Conservation (phyloP, 2,329 filamentous ascomycete species). For the Metarhizium anisopliae region DNA sequence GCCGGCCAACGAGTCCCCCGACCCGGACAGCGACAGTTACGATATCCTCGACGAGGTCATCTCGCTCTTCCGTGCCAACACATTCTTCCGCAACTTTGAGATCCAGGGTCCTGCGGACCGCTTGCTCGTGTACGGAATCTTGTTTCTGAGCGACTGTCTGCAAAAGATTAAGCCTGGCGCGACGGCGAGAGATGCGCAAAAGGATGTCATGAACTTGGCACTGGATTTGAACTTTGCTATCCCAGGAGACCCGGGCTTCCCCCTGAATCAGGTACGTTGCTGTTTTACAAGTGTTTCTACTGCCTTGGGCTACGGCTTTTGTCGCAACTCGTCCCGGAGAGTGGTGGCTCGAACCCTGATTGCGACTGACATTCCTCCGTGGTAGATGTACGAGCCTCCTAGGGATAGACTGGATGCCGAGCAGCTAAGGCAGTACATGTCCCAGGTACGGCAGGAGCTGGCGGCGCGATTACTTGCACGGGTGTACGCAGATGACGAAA, state of each 20-base stretch:
- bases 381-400: conserved; percentile 78
- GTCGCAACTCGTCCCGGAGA: not conserved
- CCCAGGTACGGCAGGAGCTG: conserved; percentile 88
- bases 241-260: conserved; percentile 86
- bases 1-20: conserved; percentile 53
- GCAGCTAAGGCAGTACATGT: conserved; percentile 77
- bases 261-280: conserved; percentile 69
- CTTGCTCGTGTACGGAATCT: conserved; percentile 90
- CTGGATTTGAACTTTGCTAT: conserved; percentile 89
- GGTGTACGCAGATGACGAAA: conserved; percentile 73
- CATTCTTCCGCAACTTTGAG: conserved; percentile 98
- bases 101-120: conserved; percentile 94
- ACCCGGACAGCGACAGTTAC: conserved; percentile 86
- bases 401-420: conserved; percentile 83
- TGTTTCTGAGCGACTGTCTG: conserved; percentile 87
- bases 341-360: not conserved
- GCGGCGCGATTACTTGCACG: conserved; percentile 73
- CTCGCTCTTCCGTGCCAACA: conserved; percentile 90
- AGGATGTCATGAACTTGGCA: conserved; percentile 84
- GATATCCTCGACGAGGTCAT: conserved; percentile 94
- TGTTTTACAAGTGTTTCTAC: not conserved
- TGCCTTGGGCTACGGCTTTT: not conserved
- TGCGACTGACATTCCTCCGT: not conserved
- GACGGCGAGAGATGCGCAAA: conserved; percentile 46
- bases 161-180: conserved; percentile 74